These are phyloP conservation scores for Kodamaea jinghongensis DNA, from an alignment of 805 yeast species.

Conservation along the genomic window DNA sequence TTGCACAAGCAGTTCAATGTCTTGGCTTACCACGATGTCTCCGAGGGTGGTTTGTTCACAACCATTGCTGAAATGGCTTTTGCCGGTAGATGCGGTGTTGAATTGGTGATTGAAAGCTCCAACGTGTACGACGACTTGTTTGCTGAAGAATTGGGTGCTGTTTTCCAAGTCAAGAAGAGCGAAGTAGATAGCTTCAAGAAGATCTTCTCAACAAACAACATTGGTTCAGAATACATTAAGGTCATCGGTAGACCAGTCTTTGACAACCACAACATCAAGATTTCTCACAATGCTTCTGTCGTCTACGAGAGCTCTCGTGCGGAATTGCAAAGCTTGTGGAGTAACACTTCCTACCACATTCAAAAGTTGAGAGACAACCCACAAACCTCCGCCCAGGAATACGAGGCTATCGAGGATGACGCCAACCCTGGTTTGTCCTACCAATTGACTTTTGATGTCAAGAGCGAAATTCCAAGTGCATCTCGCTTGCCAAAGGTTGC, in stretches of 20 bases:
- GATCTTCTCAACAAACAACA: conserved; percentile 56
- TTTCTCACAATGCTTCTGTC: conserved; percentile 44
- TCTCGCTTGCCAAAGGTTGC: conserved; percentile 76
- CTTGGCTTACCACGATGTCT: conserved; percentile 89
- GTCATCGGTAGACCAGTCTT: conserved; percentile 70
- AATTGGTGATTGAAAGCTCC: conserved; percentile 46
- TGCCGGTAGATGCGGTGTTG: conserved; percentile 86
- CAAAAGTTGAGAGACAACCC: conserved; percentile 96
- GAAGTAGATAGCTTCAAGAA: conserved; percentile 55
- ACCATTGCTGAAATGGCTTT: conserved; percentile 94
- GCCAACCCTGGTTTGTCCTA: conserved; percentile 86
- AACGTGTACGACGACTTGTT: conserved; percentile 61
- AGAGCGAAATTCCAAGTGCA: conserved; percentile 8
- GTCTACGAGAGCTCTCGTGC: conserved; percentile 61
- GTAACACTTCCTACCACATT: conserved; percentile 82
- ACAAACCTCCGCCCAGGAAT: conserved; percentile 83
- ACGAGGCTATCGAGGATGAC: conserved; percentile 68
- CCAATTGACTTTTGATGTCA: conserved; percentile 68
- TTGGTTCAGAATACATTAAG: conserved; percentile 50
- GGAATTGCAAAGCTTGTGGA: conserved; percentile 77
- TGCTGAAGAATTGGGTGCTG: conserved; percentile 94
- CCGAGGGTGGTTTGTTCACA: conserved; percentile 92
- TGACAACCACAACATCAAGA: conserved; percentile 44
- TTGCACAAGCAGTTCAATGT: conserved; percentile 69
- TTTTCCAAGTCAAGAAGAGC: conserved; percentile 72